These are phyloP conservation scores for Trichophaea hybrida DNA, from an alignment of 2,329 filamentous ascomycete genomes.

Conservation along the genomic window DNA sequence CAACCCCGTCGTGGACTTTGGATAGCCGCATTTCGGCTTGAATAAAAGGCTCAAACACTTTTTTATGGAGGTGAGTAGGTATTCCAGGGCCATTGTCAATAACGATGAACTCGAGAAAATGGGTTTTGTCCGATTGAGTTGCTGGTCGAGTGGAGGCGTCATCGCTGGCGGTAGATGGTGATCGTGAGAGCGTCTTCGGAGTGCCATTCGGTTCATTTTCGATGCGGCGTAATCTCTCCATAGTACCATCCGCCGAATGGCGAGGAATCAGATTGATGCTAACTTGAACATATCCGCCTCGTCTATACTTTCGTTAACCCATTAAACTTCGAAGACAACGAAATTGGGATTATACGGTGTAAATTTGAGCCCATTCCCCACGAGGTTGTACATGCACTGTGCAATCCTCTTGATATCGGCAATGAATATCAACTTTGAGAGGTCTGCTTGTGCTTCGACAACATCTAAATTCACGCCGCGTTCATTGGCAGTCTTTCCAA, in stretches of 20 bases:
- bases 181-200: not conserved
- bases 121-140: constrained; percentile 31
- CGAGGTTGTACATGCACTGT: constrained; percentile 85
- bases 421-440: constrained; percentile 47
- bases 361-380: constrained; percentile 86
- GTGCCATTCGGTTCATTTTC: not conserved
- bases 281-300: not conserved
- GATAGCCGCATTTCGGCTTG: constrained; percentile 81
- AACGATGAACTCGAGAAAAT: constrained; percentile 75
- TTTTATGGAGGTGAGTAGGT: constrained; percentile 57
- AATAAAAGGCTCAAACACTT: constrained; percentile 87
- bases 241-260: not conserved
- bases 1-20: constrained; percentile 81
- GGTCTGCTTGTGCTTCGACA: not conserved
- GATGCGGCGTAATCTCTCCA: not conserved
- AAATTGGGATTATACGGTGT: constrained; percentile 42
- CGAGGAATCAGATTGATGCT: not conserved
- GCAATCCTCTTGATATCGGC: constrained; percentile 85
- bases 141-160: constrained; percentile 2
- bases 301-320: not conserved
- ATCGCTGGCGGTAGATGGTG: constrained; percentile 5
- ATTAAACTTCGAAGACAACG: not conserved
- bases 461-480: constrained; percentile 60
- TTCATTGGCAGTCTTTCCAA: constrained; percentile 77
- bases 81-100: constrained; percentile 82